Evolutionary conservation across 768 basidiomycete genomes (phyloP), one percentile per base, ranked within the genome.

Genomic region (Roridomyces roridus): DNA sequence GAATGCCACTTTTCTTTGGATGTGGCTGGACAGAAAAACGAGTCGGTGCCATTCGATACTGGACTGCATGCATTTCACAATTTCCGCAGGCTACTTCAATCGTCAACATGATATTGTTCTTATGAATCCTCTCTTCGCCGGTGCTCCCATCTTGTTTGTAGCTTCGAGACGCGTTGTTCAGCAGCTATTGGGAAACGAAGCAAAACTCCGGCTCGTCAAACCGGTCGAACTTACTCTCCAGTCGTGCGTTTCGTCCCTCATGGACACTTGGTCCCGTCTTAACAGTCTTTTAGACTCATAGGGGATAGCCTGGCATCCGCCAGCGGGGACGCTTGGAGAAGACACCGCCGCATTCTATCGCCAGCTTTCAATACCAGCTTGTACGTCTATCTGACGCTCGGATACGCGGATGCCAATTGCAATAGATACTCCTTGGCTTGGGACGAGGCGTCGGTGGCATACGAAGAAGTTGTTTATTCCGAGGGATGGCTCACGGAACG

Each of bases 1-100:
- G 39, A 51, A 51, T 34, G 50, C 29, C 10, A 51, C 50, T n/a
- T 51, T 51, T 20, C 50, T 51, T 23, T 42, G 50, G 50, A 43
- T 51, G 40, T 51, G 40, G 50, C 50, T 51, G 12, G 50, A 51
- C 40, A 42, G 40, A n/a, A 43, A 51, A 51, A 51, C 40, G 4
- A 51, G 49, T 23, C 20, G 34, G 50, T 51, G 26, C 10, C 29
- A 10, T 1, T 51, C 34, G 41, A 26, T 18, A 24, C 17, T 21
- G 1, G 20, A 20, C 25, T 9, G 3, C 40, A 26, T 10, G 40
- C 21, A 12, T 24, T 12, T 40, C 6, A 17, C 6, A 6, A 34
- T 34, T 3, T 15, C 28, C 26, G 29, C 29, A 42, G 41, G 41
- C 34, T 51, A 51, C 25, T 51, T 51, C 50, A 43, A 43, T 40